These are phyloP conservation scores for Terfezia claveryi DNA, from an alignment of 495 filamentous ascomycete genomes.

Conservation along the genomic window DNA sequence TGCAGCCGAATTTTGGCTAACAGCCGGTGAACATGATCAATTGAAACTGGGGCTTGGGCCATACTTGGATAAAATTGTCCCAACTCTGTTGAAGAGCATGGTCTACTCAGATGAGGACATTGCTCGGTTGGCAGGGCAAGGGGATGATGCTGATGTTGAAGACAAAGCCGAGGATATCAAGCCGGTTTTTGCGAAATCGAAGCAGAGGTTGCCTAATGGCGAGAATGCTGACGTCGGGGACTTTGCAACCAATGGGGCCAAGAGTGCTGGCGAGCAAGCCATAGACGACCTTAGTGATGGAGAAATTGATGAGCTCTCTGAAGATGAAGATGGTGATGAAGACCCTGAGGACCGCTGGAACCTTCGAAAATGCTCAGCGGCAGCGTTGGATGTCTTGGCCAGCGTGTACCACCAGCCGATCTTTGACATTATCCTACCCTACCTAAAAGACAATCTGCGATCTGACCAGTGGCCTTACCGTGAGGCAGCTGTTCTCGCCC, in stretches of 20 bases:
- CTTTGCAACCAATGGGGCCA: constrained; percentile 24
- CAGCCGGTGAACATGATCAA: constrained; percentile 65
- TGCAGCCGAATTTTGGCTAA: constrained; percentile 94
- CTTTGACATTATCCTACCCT: constrained; percentile 77
- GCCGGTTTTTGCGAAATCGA: constrained; percentile 73
- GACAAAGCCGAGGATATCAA: constrained; percentile 82
- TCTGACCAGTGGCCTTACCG: constrained; percentile 80
- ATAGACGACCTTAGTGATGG: constrained; percentile 74
- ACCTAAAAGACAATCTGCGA: constrained; percentile 71
- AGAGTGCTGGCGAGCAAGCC: constrained; percentile 30
- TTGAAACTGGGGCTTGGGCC: constrained; percentile 52
- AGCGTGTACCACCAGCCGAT: constrained; percentile 71
- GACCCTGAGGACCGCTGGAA: constrained; percentile 92
- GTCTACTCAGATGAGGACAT: constrained; percentile 91
- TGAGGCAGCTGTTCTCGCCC: constrained; percentile 82
- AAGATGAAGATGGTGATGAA: constrained; percentile 34
- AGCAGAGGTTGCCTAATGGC: constrained; percentile 23
- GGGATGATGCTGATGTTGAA: constrained; percentile 78
- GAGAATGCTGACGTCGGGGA: constrained; percentile 23
- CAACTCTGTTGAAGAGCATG: constrained; percentile 84
- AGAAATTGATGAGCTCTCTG: constrained; percentile 58
- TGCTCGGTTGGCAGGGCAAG: constrained; percentile 53
- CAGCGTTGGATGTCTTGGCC: constrained; percentile 82
- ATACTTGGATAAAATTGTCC: constrained; percentile 66
- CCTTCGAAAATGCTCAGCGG: constrained; percentile 89